phyloP scores from a whole-genome alignment of 371 early-diverging fungal genomes.

The Mortierella sp. region DNA sequence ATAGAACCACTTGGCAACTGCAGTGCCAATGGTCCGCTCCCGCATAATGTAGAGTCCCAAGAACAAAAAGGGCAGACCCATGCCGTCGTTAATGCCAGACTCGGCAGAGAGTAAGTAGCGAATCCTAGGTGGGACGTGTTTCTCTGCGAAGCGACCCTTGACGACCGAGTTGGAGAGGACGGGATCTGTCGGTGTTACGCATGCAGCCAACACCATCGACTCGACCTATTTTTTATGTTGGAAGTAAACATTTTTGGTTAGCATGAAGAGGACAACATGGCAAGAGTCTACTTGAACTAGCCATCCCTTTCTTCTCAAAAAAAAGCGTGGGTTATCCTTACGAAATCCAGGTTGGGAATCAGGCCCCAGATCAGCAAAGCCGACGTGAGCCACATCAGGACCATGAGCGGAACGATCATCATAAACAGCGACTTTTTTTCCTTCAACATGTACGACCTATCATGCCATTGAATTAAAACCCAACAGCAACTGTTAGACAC shows the following conservation, averaged over 20 bases:
- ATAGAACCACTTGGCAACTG: conserved; percentile 81
- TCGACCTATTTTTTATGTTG: conserved; percentile 62
- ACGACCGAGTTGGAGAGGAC: conserved; percentile 95
- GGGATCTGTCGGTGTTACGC: conserved; percentile 97
- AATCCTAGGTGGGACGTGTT: conserved; percentile 84
- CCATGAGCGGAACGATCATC: conserved; percentile 89
- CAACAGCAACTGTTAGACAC: too few relatives aligned
- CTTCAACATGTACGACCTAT: conserved; percentile 68
- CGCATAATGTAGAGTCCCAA: conserved; percentile 79
- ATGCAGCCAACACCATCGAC: conserved; percentile 87
- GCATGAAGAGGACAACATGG: not conserved
- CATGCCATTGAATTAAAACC: too few relatives aligned
- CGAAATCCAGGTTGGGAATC: conserved; percentile 75
- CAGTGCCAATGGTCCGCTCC: conserved; percentile 68
- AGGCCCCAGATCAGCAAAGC: conserved; percentile 77
- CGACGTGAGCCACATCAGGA: conserved; percentile 88
- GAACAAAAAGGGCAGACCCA: conserved; percentile 90
- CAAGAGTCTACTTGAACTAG: not conserved
- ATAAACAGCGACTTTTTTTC: conserved; percentile 81
- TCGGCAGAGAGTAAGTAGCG: conserved; percentile 91
- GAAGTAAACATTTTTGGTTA: not conserved
- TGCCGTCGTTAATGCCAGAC: conserved; percentile 58
- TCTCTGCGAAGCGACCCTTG: conserved; percentile 95
- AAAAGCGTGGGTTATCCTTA: conserved; percentile 48
- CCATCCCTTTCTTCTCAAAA: not conserved